Percentiles rank a stretch among this genome's conserved stretches.
phyloP scores from a whole-genome alignment of 352 stramenopile species.

The Plasmopara muralis region DNA sequence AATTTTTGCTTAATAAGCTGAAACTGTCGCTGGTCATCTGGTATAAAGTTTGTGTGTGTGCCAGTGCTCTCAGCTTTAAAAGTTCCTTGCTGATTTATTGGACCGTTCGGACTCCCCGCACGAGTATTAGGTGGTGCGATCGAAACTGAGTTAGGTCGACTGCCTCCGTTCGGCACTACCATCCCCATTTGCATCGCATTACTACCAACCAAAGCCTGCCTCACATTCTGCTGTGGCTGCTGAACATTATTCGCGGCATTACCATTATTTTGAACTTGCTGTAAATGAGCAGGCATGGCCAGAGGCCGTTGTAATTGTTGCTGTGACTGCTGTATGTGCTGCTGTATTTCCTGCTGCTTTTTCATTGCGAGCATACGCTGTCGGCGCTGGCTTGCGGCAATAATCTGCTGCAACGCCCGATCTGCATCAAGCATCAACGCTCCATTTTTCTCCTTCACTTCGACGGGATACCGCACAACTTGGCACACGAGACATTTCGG shows the following conservation, averaged over 20 bases:
- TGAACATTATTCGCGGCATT: slow-evolving; percentile 17
- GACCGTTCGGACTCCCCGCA: slow-evolving; percentile 7
- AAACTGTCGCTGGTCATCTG: slow-evolving; percentile 67
- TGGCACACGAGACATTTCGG: slow-evolving; percentile 96
- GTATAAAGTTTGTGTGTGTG: slow-evolving; percentile 39
- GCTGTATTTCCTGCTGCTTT: slow-evolving; percentile 21
- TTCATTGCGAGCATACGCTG: slow-evolving; percentile 42
- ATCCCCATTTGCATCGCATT: slow-evolving; percentile 23
- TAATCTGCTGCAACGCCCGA: slow-evolving; percentile 71
- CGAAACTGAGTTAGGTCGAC: slow-evolving; percentile 5
- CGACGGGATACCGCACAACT: slow-evolving; percentile 95
- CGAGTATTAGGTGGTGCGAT: slow-evolving; percentile 7
- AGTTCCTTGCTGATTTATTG: slow-evolving; percentile 14
- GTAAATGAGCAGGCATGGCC: slow-evolving; percentile 27
- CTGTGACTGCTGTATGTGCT: slow-evolving; percentile 30
- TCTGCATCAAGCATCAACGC: slow-evolving; percentile 78
- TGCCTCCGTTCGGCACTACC: slow-evolving; percentile 24
- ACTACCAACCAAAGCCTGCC: slow-evolving; percentile 4
- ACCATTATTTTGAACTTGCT: slow-evolving; percentile 20
- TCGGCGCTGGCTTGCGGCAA: slow-evolving; percentile 56
- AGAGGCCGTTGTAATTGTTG: slow-evolving; percentile 16
- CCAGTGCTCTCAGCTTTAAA: slow-evolving; percentile 20
- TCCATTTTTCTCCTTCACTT: slow-evolving; percentile 89
- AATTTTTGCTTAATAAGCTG: slow-evolving; percentile 69
- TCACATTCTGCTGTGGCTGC: slow-evolving; percentile 23